Evolutionary conservation across 2,329 filamentous ascomycete species (phyloP).

Genomic region (Monosporascus ibericus): DNA sequence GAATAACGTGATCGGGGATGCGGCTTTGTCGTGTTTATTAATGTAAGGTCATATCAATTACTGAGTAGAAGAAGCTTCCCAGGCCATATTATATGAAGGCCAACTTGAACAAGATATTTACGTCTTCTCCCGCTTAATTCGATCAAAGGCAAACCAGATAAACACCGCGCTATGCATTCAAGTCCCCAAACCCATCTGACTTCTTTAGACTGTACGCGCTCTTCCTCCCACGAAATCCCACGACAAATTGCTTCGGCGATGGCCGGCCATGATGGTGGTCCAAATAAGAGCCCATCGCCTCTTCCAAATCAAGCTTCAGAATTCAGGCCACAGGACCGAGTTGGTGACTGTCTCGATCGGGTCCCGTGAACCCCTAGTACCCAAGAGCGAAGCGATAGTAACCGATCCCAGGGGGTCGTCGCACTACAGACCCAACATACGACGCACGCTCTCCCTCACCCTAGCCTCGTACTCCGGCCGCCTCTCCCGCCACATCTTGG

Average conservation of each 20-base stretch:
- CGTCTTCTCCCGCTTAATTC: background rate
- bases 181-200: background rate
- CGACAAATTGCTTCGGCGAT: background rate
- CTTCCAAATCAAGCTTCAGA: background rate
- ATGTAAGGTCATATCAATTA: too few species aligned
- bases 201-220: background rate
- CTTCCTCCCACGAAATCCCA: background rate
- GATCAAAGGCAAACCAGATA: constrained; percentile 7
- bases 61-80: too few species aligned
- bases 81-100: too few species aligned
- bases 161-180: constrained; percentile 19
- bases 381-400: background rate
- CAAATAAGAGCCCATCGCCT: background rate
- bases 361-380: background rate
- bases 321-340: background rate
- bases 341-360: background rate
- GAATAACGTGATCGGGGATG: too few species aligned
- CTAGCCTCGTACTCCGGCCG: constrained; percentile 78
- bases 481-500: constrained; percentile 90
- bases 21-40: too few species aligned
- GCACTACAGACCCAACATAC: constrained; percentile 64
- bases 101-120: too few species aligned
- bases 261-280: background rate
- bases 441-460: constrained; percentile 76
- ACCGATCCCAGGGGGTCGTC: background rate